Base-by-base conservation (phyloP, 768 basidiomycete genomes). In the Wakefieldia striispora region DNA sequence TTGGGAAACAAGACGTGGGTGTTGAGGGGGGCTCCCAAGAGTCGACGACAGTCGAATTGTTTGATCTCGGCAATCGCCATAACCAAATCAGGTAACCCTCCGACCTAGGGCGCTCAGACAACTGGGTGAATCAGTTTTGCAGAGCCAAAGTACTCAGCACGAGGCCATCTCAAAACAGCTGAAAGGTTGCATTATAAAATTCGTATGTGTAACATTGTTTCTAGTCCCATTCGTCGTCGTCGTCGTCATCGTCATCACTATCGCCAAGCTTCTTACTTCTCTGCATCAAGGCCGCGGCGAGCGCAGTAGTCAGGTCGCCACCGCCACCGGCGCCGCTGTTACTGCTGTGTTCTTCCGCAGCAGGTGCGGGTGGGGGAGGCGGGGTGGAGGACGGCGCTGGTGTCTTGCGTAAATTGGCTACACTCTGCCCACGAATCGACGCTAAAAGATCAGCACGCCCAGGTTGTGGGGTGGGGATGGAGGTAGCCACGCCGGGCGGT, bases 221-320 rank as follows among this genome's bases (percentile, higher is more conserved):
- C 50, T 62, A 72, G 50, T 77, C 74, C 64, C 86, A 87, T 50
- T 83, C 83, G 36, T 85, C 84, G 29, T 84, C 84, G 0, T 84
- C 84, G 5, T 88, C n/a, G n/a, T n/a, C n/a, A n/a, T n/a, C n/a
- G n/a, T n/a, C n/a, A n/a, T n/a, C n/a, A n/a, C n/a, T 89, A 57
- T 93, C 91, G 2, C 88, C n/a, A n/a, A n/a, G n/a, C 61, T 89
- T 86, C 72, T 88, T 91, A 64, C 90, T 95, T 57, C n/a, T 72
- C 64, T 86, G 82, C 59, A 85, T 70, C 54, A 98, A 68, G 2
- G 93, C 94, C 43, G 82, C 88, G 6, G 92, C 94, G 40, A 97
- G 72, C 8, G 91, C 90, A 4, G 82, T 76, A 0, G 93, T 92
- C 51, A 95, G 66, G 69, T 94, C 86, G 0, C 86, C 90, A 12